phyloP scores from a whole-genome alignment of 139 green algal species.

The Diplosphaera chodatii region DNA sequence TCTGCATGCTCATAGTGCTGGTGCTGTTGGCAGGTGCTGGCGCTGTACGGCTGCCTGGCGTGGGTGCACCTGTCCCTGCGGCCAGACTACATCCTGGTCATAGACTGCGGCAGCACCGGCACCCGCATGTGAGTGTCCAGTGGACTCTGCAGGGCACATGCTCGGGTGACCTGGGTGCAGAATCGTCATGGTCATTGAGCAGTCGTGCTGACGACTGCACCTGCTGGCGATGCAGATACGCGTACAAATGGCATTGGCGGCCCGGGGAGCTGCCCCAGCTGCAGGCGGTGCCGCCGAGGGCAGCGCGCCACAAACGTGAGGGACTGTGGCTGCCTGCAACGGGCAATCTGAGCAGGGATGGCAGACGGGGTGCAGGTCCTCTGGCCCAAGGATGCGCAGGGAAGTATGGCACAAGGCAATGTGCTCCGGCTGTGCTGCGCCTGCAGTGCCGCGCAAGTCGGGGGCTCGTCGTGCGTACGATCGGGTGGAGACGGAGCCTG shows the following conservation, averaged over 20 bases:
- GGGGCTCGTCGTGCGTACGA: conserved; percentile 56
- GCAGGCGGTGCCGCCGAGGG: not conserved
- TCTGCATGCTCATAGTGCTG: no score
- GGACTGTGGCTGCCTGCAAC: no score
- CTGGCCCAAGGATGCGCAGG: no score
- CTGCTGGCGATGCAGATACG: conserved; percentile 16
- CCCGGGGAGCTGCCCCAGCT: conserved; percentile 4
- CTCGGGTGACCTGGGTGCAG: no score
- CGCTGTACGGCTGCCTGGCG: not conserved
- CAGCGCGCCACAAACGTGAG: conserved; percentile 13
- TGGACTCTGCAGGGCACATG: no score
- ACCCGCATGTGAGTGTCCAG: conserved; percentile 49
- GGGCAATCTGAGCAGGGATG: no score
- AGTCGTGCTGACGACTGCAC: no score
- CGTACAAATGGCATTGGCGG: conserved; percentile 19
- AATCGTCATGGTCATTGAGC: no score
- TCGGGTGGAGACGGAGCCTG: conserved; percentile 81
- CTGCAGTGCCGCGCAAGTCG: conserved; percentile 19
- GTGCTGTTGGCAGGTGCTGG: not conserved
- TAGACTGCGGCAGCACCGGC: conserved; percentile 64
- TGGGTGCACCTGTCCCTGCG: not conserved
- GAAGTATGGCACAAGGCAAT: no score
- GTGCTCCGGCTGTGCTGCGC: not conserved
- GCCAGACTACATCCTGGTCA: conserved; percentile 41
- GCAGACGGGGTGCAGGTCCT: no score